phyloP scores from a whole-genome alignment of 2,329 filamentous ascomycete genomes.

The Leptographium procerum region DNA sequence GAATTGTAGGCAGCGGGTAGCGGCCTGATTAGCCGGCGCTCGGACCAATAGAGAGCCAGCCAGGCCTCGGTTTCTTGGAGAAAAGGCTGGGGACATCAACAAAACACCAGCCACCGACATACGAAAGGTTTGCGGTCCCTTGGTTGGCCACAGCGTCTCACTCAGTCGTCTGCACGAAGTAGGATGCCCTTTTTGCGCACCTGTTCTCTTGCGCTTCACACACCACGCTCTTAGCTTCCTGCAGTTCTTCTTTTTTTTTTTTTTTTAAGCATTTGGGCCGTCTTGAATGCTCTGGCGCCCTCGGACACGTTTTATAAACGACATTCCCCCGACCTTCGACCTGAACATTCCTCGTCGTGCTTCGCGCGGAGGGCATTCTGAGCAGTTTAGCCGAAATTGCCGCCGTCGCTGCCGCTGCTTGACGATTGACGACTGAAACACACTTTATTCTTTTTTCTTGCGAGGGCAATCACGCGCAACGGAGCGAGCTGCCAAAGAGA shows the following conservation, averaged over 20 bases:
- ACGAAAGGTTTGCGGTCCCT: neutral
- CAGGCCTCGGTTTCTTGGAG: neutral
- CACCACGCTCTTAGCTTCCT: neutral
- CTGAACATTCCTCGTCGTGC: too few species aligned
- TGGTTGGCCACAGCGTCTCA: neutral
- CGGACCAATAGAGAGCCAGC: neutral
- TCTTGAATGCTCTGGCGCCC: neutral
- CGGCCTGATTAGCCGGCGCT: neutral
- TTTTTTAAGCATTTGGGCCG: neutral
- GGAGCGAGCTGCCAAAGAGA: neutral
- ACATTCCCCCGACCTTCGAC: too few species aligned
- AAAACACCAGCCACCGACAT: slow-evolving; percentile 2
- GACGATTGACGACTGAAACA: too few species aligned
- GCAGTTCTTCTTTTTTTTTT: neutral
- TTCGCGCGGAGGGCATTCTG: too few species aligned
- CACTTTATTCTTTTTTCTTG: too few species aligned
- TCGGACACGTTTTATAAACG: neutral
- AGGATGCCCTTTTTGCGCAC: neutral
- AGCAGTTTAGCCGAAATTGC: too few species aligned
- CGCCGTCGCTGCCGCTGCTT: too few species aligned
- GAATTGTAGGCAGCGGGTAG: neutral
- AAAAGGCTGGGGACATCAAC: slow-evolving; percentile 1
- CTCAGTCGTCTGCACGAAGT: neutral
- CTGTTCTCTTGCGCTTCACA: neutral
- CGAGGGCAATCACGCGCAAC: neutral